Base-by-base conservation (phyloP, 805 yeast species). In the Barnettozyma salicaria region DNA sequence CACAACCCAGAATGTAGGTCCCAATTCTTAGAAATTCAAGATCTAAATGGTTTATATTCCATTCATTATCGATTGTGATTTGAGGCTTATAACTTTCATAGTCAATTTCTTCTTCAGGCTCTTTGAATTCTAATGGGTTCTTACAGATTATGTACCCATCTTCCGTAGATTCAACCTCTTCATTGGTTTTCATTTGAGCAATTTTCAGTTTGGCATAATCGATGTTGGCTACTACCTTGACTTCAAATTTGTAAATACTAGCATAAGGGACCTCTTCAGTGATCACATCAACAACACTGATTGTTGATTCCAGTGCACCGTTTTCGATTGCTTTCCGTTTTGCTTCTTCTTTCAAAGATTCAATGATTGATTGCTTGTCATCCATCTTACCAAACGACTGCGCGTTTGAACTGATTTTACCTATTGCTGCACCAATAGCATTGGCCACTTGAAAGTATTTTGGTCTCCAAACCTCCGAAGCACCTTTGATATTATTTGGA, bases 371-470 rank as follows among this genome's bases (percentile, higher is more conserved):
- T 3, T 47, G 52, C 42, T 47, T 52, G 3, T 51, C 50, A 3
- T 39, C 43, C 8, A 22, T n/a, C 13, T 48, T 45, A 8, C 52
- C 55, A 34, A 52, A 46, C 0, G 43, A 32, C 12, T 52, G 52
- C 3, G 49, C 37, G 6, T 27, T 34, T 1, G 53, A 39, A 19
- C 71, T 63, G 19, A 35, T 30, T 14, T 39, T 39, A 19, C 42
- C 42, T 6, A 39, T 22, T 16, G 74, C 74, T 14, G 75, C 73
- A 28, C 74, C 75, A 37, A 71, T 69, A 3, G 76, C 76, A 53
- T 71, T 71, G 6, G 74, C 74, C 25, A 70, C 72, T 33, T 61
- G 60, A 45, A 48, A 65, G 45, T 49, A 68, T 23, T 64, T 64
- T 4, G 74, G 74, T 40, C 67, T 56, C 32, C 61, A 47, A 7